Base-by-base conservation (phyloP, 108 stramenopile species). In the Skeletonema marinoi region DNA sequence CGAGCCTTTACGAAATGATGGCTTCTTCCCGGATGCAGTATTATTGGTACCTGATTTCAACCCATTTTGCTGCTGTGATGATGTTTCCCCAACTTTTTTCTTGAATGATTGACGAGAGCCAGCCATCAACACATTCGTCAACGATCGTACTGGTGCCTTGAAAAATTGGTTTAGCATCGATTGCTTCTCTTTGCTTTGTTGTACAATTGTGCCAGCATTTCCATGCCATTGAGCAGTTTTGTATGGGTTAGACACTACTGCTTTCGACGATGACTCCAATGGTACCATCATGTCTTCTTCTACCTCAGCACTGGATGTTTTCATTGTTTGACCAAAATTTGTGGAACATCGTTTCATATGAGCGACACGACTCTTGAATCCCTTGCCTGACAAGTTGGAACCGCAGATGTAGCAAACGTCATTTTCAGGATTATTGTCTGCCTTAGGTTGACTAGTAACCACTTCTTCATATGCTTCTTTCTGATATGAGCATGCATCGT, bases 281-380 rank as follows among this genome's bases (percentile, higher is more conserved):
- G 17, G 41, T 14, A 42, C 71, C 25, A 74, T 44, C 2, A 58
- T 64, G 3, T 46, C 21, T 50, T 90, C 89, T 6, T 87, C 68
- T 17, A 85, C 62, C 17, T 78, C 42, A 73, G 66, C 14, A 74
- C 79, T 50, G 70, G 65, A 8, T 71, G 81, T 59, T 21, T 16
- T 48, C n/a, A 31, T 31, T 32, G 66, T 6, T 5, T 48, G 59
- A 11, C 87, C 87, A 65, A 92, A 66, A 65, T 92, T 91, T 46
- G 88, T 89, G 13, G 88, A 85, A 46, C 93, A 95, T 51, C 93
- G 78, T 61, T 95, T 95, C 68, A 92, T 90, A 76, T 95, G 93
- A 68, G 88, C 78, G 14, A 92, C 62, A 33, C 93, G 86, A 51
- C 88, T 87, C 32, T 89, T 75, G 30, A 80, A 65, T 5, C 83